phyloP scores from a whole-genome alignment of 2,329 filamentous ascomycete genomes.

The Aspergillus sp. region DNA sequence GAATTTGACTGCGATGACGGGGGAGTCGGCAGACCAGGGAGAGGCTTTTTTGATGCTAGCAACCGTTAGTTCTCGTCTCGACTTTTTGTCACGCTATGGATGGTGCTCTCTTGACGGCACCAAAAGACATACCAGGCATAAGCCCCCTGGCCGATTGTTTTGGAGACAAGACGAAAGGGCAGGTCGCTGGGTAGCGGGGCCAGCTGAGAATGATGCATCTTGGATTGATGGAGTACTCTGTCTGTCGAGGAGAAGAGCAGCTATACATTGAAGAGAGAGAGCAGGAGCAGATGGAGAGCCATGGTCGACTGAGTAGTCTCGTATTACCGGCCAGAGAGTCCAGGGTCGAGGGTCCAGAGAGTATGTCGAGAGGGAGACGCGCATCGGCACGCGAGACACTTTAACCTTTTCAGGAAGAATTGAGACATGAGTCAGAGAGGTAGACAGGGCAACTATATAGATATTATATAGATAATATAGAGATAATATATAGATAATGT shows the following conservation, averaged over 20 bases:
- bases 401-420: slow-evolving; percentile 27
- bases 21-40: slow-evolving; percentile 58
- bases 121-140: slow-evolving; percentile 70
- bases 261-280: slow-evolving; percentile 1
- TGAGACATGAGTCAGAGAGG: too few relatives aligned
- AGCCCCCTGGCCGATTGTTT: slow-evolving; percentile 90
- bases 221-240: slow-evolving; percentile 6
- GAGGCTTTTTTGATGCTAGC: slow-evolving; percentile 84
- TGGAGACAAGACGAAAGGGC: slow-evolving; percentile 89
- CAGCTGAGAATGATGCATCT: slow-evolving; percentile 69
- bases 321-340: not conserved
- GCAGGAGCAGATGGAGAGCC: slow-evolving; percentile 1
- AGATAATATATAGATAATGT: too few relatives aligned
- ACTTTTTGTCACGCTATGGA: not conserved
- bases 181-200: slow-evolving; percentile 76
- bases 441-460: too few relatives aligned
- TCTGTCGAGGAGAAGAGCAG: slow-evolving; percentile 4
- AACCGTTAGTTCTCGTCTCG: slow-evolving; percentile 1
- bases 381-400: slow-evolving; percentile 26
- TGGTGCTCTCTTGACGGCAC: not conserved
- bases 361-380: slow-evolving; percentile 6
- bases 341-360: slow-evolving; percentile 9
- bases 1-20: slow-evolving; percentile 94
- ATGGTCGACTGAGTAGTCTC: slow-evolving; percentile 2
- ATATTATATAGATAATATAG: too few relatives aligned